phyloP scores from a whole-genome alignment of 805 yeast species.

The Candida boleticola region DNA sequence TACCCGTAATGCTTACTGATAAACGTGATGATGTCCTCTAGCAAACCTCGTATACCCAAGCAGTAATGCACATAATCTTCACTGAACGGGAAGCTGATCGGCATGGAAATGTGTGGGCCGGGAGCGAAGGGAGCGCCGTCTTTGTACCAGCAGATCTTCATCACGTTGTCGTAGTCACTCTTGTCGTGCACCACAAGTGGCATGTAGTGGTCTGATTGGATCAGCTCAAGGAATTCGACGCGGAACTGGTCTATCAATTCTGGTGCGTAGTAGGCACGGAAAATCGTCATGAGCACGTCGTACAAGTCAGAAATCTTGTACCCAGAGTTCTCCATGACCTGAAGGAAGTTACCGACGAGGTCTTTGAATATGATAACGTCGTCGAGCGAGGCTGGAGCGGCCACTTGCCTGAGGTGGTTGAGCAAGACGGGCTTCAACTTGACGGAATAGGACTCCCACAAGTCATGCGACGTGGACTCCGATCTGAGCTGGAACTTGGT shows the following conservation, averaged over 20 bases:
- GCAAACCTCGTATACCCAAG: conserved; percentile 63
- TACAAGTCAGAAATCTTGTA: conserved; percentile 60
- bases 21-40: conserved; percentile 64
- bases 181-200: conserved; percentile 69
- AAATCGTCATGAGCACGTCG: conserved; percentile 55
- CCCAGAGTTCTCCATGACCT: conserved; percentile 72
- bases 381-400: conserved; percentile 18
- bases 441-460: conserved; percentile 69
- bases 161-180: conserved; percentile 59
- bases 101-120: conserved; percentile 48
- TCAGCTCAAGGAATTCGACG: conserved; percentile 56
- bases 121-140: conserved; percentile 49
- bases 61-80: conserved; percentile 86
- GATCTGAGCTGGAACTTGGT: conserved; percentile 65
- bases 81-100: conserved; percentile 74
- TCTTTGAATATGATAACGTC: conserved; percentile 57
- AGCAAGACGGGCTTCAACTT: conserved; percentile 60
- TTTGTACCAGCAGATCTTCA: conserved; percentile 68
- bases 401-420: conserved; percentile 39
- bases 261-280: conserved; percentile 58
- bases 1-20: conserved; percentile 62
- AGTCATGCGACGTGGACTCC: conserved; percentile 60
- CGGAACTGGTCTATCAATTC: conserved; percentile 54
- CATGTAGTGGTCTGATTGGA: conserved; percentile 84
- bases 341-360: conserved; percentile 66